phyloP scores from a whole-genome alignment of 2,329 filamentous ascomycete species.

The Arachnopeziza araneosa region DNA sequence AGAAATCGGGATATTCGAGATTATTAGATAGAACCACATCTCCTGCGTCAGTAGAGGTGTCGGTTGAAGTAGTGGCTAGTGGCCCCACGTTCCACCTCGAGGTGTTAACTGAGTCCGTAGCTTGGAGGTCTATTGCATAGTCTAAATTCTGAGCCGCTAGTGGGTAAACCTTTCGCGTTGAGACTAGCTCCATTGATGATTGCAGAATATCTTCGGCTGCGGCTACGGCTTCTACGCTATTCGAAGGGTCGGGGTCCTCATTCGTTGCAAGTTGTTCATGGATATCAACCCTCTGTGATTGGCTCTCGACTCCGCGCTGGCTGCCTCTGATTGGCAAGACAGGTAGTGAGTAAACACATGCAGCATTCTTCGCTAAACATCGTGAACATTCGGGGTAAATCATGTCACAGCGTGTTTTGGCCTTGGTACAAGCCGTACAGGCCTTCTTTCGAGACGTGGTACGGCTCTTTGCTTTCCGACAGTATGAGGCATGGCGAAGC shows the following conservation, averaged over 20 bases:
- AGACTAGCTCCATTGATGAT: neutral
- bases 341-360: slow-evolving; percentile 6
- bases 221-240: neutral
- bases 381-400: slow-evolving; percentile 13
- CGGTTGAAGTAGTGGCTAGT: neutral
- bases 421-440: slow-evolving; percentile 13
- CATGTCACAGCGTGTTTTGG: slow-evolving; percentile 18
- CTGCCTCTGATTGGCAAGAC: neutral
- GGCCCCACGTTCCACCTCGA: neutral
- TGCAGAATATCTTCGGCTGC: neutral
- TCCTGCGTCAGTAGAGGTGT: neutral
- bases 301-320: neutral
- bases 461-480: slow-evolving; percentile 10
- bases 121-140: neutral
- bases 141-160: neutral
- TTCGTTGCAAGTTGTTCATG: neutral
- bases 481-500: slow-evolving; percentile 16
- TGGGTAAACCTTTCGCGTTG: neutral
- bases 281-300: neutral
- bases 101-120: neutral
- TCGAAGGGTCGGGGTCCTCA: neutral
- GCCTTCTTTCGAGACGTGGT: slow-evolving; percentile 14
- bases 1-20: neutral
- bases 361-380: slow-evolving; percentile 8
- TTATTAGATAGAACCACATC: neutral